Evolutionary conservation across 163 green algal species (phyloP).

Genomic region (Botryococcus braunii): DNA sequence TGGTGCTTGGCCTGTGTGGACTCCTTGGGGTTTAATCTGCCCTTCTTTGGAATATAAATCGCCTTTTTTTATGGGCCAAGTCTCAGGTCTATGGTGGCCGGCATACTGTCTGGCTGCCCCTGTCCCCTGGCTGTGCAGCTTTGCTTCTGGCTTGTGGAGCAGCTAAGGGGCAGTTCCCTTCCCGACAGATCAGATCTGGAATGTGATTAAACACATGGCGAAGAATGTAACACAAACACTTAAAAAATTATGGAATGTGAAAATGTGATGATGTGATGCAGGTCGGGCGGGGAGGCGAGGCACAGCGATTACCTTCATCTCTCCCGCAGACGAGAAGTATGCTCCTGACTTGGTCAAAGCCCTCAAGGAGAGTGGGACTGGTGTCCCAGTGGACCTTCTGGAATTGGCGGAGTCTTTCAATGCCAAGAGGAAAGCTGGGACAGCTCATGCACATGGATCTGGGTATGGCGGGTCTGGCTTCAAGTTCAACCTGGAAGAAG

Average conservation of each 20-base stretch:
- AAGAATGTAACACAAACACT: background rate
- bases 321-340: conserved; percentile 77
- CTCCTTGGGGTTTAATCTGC: too few species aligned
- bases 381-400: conserved; percentile 68
- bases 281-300: conserved; percentile 87
- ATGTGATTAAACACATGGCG: background rate
- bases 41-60: too few species aligned
- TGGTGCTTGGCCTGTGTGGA: too few species aligned
- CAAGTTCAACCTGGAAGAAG: conserved; percentile 88
- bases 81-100: too few species aligned
- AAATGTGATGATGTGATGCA: too few species aligned
- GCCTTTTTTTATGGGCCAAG: too few species aligned
- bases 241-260: background rate
- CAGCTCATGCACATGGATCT: conserved; percentile 61
- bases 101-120: too few species aligned
- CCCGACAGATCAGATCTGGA: too few species aligned
- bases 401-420: conserved; percentile 67
- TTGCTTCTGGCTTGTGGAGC: too few species aligned
- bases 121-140: too few species aligned
- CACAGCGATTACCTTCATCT: conserved; percentile 92
- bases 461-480: conserved; percentile 91
- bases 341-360: conserved; percentile 91
- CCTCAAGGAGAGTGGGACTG: conserved; percentile 65
- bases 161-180: too few species aligned
- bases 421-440: conserved; percentile 68